Base-by-base conservation (phyloP, 768 basidiomycete species). In the Russula ochroleuca region DNA sequence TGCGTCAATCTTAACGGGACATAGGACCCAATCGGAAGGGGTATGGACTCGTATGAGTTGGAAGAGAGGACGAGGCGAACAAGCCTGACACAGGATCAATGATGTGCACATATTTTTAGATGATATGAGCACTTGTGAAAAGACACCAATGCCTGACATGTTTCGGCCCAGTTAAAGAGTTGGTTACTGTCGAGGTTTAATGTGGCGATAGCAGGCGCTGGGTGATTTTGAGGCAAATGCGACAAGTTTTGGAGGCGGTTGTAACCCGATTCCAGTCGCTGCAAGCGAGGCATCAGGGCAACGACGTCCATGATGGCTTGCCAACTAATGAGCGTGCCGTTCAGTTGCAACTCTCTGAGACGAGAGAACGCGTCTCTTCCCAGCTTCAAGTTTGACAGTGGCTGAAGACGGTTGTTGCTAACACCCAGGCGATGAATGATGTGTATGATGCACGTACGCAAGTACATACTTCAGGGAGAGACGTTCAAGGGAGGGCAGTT, bases 401-500 rank as follows among this genome's bases (percentile, higher is more conserved):
- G 75, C 33, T 72, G 69, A 59, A 95, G 75, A 49, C 91, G 85
- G 69, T 88, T 91, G 25, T 82, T 62, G 54, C 62, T 71, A 52
- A 55, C 63, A 61, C 49, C 59, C 69, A 63, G 69, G 66, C 59
- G 61, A 63, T 48, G 45, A 59, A 59, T 59, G 58, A 61, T 47
- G 48, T 49, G 62, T 51, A 52, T 49, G 61, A 61, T 19, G 66
- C 51, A 59, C 25, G 21, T 71, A 57, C 48, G 41, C 33, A 37
- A 61, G 43, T 6, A 75, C 88, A 73, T 67, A 97, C 95, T 94
- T 96, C 68, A 98, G 75, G 33, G 84, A 78, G 41, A 98, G 78
- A 47, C 82, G 79, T 62, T 84, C 78, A 13, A 98, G 80, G 5
- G 70, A 70, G 11, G 81, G 83, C 3, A 98, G 76, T 69, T 87